Percentiles rank a stretch among this genome's conserved stretches.
These are phyloP conservation scores for Isoetes taiwanensis DNA, from an alignment of 75 land plant genomes.

Conservation along the genomic window DNA sequence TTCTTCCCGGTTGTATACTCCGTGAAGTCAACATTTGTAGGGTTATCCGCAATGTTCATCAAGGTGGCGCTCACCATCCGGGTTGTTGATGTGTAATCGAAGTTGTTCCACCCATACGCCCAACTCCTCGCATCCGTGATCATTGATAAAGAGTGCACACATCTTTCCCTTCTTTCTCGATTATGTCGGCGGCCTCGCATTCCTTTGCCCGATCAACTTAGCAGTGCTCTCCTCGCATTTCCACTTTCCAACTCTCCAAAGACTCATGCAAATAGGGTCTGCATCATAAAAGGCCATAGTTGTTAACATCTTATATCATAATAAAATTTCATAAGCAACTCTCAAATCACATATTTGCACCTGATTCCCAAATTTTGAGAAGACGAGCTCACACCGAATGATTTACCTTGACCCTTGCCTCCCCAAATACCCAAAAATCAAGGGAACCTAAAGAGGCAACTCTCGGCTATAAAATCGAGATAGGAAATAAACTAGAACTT, in stretches of 20 bases:
- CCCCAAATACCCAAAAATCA: slow-evolving; percentile 87
- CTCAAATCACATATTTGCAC: no score
- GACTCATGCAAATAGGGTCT: slow-evolving; percentile 96
- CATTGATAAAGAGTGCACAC: slow-evolving; percentile 89
- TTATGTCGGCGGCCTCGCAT: slow-evolving; percentile 85
- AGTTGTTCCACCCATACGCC: slow-evolving; percentile 74
- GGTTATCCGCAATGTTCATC: slow-evolving; percentile 96
- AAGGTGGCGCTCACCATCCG: slow-evolving; percentile 96
- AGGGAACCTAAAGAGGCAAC: slow-evolving; percentile 38
- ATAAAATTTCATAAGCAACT: background rate
- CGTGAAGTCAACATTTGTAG: slow-evolving; percentile 84
- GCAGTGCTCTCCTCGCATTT: slow-evolving; percentile 86
- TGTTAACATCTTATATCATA: background rate
- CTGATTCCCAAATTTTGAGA: slow-evolving; percentile 61
- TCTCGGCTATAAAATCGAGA: background rate
- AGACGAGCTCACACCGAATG: slow-evolving; percentile 91
- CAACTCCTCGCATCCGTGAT: slow-evolving; percentile 82
- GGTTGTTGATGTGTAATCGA: slow-evolving; percentile 84
- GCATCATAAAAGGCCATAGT: slow-evolving; percentile 1
- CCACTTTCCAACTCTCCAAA: slow-evolving; percentile 87
- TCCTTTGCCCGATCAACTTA: slow-evolving; percentile 75
- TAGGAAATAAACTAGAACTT: background rate
- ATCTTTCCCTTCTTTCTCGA: slow-evolving; percentile 74
- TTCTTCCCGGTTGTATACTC: slow-evolving; percentile 80
- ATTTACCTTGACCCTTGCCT: slow-evolving; percentile 94